Percentiles rank a stretch among this genome's conserved stretches.
Conservation (phyloP, 1,139 yeast species). For the Taphrina populina region DNA sequence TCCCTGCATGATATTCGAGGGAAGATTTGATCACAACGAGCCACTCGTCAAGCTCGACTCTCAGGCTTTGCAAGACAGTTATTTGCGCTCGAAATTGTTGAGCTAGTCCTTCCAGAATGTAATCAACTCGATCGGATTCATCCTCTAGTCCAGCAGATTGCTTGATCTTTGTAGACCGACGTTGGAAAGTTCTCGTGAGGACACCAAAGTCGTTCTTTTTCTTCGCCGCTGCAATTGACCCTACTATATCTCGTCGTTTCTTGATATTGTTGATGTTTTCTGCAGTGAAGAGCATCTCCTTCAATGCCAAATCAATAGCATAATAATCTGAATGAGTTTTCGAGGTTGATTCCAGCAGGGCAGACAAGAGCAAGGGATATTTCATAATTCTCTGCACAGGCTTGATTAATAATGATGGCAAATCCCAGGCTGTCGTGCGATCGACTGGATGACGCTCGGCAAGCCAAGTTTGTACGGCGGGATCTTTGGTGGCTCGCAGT, state of each 20-base stretch:
- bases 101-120: constrained; percentile 14
- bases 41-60: constrained; percentile 27
- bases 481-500: constrained; percentile 35
- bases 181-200: constrained; percentile 31
- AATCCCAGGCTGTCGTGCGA: constrained; percentile 48
- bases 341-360: constrained; percentile 42
- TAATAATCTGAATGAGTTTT: constrained; percentile 44
- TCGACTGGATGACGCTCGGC: constrained; percentile 38
- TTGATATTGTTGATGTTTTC: constrained; percentile 43
- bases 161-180: constrained; percentile 22
- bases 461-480: constrained; percentile 45
- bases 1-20: constrained; percentile 16
- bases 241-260: constrained; percentile 30
- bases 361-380: constrained; percentile 46
- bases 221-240: constrained; percentile 14
- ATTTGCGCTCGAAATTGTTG: constrained; percentile 12
- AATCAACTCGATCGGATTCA: neutral
- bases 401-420: constrained; percentile 49
- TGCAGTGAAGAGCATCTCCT: constrained; percentile 41
- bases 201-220: constrained; percentile 27
- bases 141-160: constrained; percentile 19
- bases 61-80: constrained; percentile 6
- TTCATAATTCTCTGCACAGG: constrained; percentile 50
- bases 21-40: constrained; percentile 21
- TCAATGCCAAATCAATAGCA: constrained; percentile 42